Evolutionary conservation across 352 stramenopile species (phyloP), one percentile per base, ranked within the genome.

Genomic region (Pythium myriotylum): DNA sequence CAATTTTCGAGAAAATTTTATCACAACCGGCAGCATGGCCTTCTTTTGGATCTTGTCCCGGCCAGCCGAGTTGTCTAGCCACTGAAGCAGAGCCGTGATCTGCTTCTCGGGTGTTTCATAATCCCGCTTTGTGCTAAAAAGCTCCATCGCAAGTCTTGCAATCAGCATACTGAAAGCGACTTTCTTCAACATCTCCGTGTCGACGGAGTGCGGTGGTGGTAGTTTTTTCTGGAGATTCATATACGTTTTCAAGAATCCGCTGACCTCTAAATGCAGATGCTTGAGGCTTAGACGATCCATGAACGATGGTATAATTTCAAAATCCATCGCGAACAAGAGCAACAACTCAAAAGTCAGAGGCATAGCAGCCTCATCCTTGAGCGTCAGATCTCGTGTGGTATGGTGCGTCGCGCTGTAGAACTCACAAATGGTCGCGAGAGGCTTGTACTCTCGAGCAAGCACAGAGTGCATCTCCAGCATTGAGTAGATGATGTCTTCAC

Each of bases 211-310:
- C 2, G 52, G 51, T 19, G 59, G 43, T 13, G 72, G 71, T 17
- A 84, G 66, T 41, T 88, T 84, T 47, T 77, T 85, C 46, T 91
- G 70, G 13, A 78, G 24, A 13, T 75, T 63, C 20, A 89, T 70
- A 33, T 89, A 93, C 19, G 68, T 70, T 40, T 92, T 92, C 37
- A 93, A 60, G 35, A 77, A 72, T 2, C 72, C 73, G 12, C 76
- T 58, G 1, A 91, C 68, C 53, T 92, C 82, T 0, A 75, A 77
- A 62, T 89, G 79, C 23, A 93, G 60, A 40, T 84, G 77, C 33
- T 86, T 91, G n/a, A 92, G 68, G 40, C 77, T 90, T 9, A 90
- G 56, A 0, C 84, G 82, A 48, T 93, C 84, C 73, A 93, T 89
- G 46, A 93, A 91, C 14, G 82, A 81, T 20, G 82, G 80, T 27